A percentile compares a stretch with the other conserved stretches of the same genome.
Conservation (phyloP, 208 protist species). For the Trichomonas tenax region DNA sequence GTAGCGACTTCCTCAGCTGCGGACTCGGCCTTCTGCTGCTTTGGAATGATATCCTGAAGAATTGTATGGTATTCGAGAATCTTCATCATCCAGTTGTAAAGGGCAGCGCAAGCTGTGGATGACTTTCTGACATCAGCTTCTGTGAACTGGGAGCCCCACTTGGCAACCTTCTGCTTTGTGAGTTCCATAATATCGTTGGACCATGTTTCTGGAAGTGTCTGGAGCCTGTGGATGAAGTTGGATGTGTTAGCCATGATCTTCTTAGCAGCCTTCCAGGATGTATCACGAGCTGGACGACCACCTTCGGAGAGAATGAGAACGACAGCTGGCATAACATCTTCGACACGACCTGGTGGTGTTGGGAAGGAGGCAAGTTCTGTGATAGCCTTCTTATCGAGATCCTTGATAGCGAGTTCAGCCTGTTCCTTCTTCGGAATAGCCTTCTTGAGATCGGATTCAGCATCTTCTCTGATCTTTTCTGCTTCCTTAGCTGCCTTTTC, state of each 20-base stretch:
- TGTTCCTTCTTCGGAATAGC: conserved; percentile 75
- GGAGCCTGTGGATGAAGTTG: conserved; percentile 71
- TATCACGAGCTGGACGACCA: conserved; percentile 41
- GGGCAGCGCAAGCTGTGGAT: conserved; percentile 38
- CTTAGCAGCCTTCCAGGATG: conserved; percentile 76
- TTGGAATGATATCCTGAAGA: background rate
- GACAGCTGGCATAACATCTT: conserved; percentile 79
- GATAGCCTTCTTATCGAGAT: conserved; percentile 88
- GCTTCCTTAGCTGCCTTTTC: conserved; percentile 26
- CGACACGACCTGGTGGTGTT: conserved; percentile 75
- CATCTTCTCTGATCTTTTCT: background rate
- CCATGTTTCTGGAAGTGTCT: conserved; percentile 45
- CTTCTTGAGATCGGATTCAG: conserved; percentile 45
- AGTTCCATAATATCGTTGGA: conserved; percentile 63
- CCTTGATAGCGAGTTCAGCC: conserved; percentile 79
- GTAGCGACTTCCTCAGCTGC: background rate
- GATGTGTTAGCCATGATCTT: conserved; percentile 84
- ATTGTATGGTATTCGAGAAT: background rate
- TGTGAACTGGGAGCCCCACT: conserved; percentile 71
- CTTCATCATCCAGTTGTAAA: conserved; percentile 36
- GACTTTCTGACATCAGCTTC: background rate
- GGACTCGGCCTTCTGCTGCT: conserved; percentile 34
- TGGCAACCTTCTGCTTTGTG: conserved; percentile 14
- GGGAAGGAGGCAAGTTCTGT: conserved; percentile 84
- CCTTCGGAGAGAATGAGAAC: conserved; percentile 65